Evolutionary conservation across 768 basidiomycete species (phyloP), one percentile per base, ranked within the genome.

Genomic region (Coprinopsis cinerea): DNA sequence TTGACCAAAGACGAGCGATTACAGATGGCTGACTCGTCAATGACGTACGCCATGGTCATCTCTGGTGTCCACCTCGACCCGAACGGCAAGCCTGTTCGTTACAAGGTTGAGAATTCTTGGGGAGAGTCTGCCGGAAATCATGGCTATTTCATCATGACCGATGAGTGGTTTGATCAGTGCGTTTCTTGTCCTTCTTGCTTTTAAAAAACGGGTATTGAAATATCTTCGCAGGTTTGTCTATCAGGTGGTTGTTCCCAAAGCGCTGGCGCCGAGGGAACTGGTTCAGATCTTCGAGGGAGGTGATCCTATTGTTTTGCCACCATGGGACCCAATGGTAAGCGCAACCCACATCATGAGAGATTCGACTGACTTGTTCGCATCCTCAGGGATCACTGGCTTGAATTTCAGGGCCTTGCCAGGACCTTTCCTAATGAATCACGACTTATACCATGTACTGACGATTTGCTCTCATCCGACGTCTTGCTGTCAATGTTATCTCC

Each of bases 41-140:
- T 96, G 93, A 97, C 93, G 1, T 94, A 97, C 63, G 92, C 92
- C 2, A 88, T 92, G 90, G 91, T 95, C 36, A 94, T 97, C 63
- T 84, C 88, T 15, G 94, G 80, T 15, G 94, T 94, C 15, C 94
- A 97, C 61, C 70, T 96, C 43, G 92, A 94, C 60, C 52, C 60
- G 37, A 65, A 70, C 2, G 91, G 90, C 46, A 80, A 78, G 50
- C 85, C 92, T 0, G 67, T 94, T 17, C 78, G 92, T n/a, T 98
- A 92, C 78, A 91, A 92, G 67, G 90, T 98, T 17, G 95, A 98
- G 75, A 98, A 98, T 71, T 88, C 85, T 2, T 98, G 95, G 95
- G 88, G 90, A 14, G 81, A 83, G 23, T 68, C 69, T 0, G 76
- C 74, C 0, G 87, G 92, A 22, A 74, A 92, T 56, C 83, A 92